Evolutionary conservation across 495 filamentous ascomycete genomes (phyloP), one percentile per base, ranked within the genome.

Genomic region (Aspergillus heteromorphus): DNA sequence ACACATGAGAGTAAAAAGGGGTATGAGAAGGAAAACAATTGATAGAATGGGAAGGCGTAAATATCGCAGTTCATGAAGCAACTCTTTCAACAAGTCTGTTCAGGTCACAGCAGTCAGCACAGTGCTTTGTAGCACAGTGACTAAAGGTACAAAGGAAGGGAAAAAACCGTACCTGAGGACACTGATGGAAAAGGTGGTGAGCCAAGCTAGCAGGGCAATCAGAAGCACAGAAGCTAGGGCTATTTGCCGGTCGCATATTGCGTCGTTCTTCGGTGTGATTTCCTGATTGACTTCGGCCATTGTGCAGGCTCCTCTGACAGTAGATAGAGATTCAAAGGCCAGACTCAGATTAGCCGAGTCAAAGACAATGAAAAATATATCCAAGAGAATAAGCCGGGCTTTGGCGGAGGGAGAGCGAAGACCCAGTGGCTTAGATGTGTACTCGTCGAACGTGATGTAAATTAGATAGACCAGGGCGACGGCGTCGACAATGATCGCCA

Each of bases 361-460:
- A 68, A 98, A 95, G 23, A 97, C 89, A 58, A 98, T 95, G 67
- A 98, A 98, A 65, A 96, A 81, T 2, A 97, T 78, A 71, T 98
- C 93, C 55, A 96, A 79, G 53, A 98, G 82, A 48, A 96, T 81
- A 29, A 98, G 80, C 18, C 87, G 81, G 60, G 95, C 86, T 65
- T 97, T 97, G 18, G 90, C 85, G 31, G 82, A 84, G 2, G 89
- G 83, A 6, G 83, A 83, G 23, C 93, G 87, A 52, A 98, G 74
- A 5, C 93, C 93, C 29, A 98, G 74, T 4, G 93, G 93, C 64
- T 96, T 95, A 16, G 89, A 85, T 4, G 89, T 92, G 69, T 96
- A 97, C 70, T 98, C 93, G 66, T 98, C 93, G 70, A 86, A 96
- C 2, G 91, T 95, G 68, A 98, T 92, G 68, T 96, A 97, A 48